phyloP scores from a whole-genome alignment of 306 rosid genomes.

The Citrullus amarus region DNA sequence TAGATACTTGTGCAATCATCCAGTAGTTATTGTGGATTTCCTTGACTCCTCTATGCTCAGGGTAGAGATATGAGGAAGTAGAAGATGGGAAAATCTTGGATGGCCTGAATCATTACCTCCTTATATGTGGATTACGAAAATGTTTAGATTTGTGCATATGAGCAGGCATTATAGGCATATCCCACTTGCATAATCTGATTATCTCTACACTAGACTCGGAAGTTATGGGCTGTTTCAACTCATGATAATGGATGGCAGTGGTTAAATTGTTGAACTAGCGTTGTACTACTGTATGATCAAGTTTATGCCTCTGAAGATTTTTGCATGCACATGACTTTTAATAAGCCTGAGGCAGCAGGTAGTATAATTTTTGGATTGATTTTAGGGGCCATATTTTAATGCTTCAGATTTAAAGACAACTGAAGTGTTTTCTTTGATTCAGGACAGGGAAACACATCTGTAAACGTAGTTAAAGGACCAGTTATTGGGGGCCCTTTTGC shows the following conservation, averaged over 20 bases:
- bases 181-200: background rate
- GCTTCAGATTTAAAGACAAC: background rate
- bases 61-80: background rate
- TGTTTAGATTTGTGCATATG: background rate
- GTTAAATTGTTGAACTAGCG: background rate
- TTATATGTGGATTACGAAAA: background rate
- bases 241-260: background rate
- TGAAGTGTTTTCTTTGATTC: conserved; percentile 14
- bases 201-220: background rate
- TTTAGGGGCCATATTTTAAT: background rate
- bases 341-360: background rate
- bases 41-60: background rate
- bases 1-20: background rate
- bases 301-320: background rate
- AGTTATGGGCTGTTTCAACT: background rate
- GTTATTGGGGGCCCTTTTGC: conserved; percentile 84
- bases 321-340: background rate
- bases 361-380: background rate
- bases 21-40: background rate
- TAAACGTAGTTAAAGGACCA: conserved; percentile 37
- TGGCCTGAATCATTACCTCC: background rate
- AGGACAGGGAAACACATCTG: conserved; percentile 39
- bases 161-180: background rate
- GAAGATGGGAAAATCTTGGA: background rate
- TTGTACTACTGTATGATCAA: background rate